Evolutionary conservation across 139 green algal genomes (phyloP), one percentile per base, ranked within the genome.

Genomic region (Astrephomene gubernaculifera): DNA sequence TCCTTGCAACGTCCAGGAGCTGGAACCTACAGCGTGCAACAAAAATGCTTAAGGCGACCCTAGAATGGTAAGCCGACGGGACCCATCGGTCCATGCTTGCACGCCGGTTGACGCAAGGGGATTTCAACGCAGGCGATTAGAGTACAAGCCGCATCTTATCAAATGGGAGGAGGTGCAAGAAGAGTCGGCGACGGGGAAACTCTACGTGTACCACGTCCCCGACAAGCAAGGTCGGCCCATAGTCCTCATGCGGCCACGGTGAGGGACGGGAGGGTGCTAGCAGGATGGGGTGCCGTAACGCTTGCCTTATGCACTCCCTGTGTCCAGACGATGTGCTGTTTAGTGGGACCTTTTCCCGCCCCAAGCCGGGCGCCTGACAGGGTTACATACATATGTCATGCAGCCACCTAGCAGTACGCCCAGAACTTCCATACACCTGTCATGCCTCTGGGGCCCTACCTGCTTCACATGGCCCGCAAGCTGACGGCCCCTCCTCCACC

Each of bases 231-330:
- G 93, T 0, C 86, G 95, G 3, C 93, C 92, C 10, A 90, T 97
- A 24, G 91, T 98, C 12, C 57, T 96, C 21, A 96, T 98, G 92
- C 88, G 95, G 2, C 95, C 95, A 0, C 90, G 94, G 91, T 96
- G 65, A 19, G 89, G 25, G 24, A n/a, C n/a, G 36, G 21, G n/a
- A 5, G 17, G 49, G 49, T 19, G 14, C 21, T 24, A 8, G 57
- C 5, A 65, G 14, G 57, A 19, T 24, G 12, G 21, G 12, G 57
- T 24, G 12, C 21, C 5, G 21, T 24, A n/a, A 19, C 57, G 57
- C 12, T 65, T 19, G 9, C 61, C n/a, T 29, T 31, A 70, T 43
- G 61, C n/a, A 41, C n/a, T n/a, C n/a, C n/a, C n/a, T n/a, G n/a
- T n/a, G n/a, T n/a, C n/a, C n/a, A n/a, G n/a, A n/a, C n/a, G n/a